Percentiles rank a stretch among this genome's conserved stretches.
phyloP scores from a whole-genome alignment of 2,329 filamentous ascomycete species.

The Fusarium sp. region DNA sequence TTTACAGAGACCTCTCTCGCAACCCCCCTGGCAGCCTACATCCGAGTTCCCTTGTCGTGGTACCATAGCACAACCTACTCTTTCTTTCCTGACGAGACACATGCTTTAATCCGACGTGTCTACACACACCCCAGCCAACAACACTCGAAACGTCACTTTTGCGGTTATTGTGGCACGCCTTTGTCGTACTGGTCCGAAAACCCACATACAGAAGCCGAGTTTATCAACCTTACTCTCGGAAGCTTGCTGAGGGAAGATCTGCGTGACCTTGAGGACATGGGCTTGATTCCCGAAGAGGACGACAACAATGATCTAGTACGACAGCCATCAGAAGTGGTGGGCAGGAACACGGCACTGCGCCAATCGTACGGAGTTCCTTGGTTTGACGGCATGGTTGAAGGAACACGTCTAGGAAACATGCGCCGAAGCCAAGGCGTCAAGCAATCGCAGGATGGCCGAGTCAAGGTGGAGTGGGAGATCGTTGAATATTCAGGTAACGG shows the following conservation, averaged over 20 bases:
- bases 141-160: constrained; percentile 80
- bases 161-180: constrained; percentile 90
- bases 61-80: constrained; percentile 81
- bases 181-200: constrained; percentile 85
- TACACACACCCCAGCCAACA: constrained; percentile 71
- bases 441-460: constrained; percentile 69
- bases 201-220: constrained; percentile 76
- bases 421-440: constrained; percentile 68
- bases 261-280: constrained; percentile 76
- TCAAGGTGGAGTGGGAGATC: constrained; percentile 84
- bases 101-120: constrained; percentile 71
- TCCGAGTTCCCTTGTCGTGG: constrained; percentile 84
- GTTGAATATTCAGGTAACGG: constrained; percentile 73
- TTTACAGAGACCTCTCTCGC: constrained; percentile 71
- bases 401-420: constrained; percentile 76
- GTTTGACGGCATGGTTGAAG: constrained; percentile 85
- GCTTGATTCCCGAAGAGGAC: constrained; percentile 69
- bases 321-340: constrained; percentile 18
- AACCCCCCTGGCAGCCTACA: constrained; percentile 80
- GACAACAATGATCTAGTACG: constrained; percentile 41
- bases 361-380: constrained; percentile 81
- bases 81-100: constrained; percentile 82
- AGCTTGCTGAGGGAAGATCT: constrained; percentile 79
- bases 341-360: constrained; percentile 51
- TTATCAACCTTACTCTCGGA: constrained; percentile 83